These are phyloP conservation scores for Nitzschia inconspicua DNA, from an alignment of 108 stramenopile species.

Conservation along the genomic window DNA sequence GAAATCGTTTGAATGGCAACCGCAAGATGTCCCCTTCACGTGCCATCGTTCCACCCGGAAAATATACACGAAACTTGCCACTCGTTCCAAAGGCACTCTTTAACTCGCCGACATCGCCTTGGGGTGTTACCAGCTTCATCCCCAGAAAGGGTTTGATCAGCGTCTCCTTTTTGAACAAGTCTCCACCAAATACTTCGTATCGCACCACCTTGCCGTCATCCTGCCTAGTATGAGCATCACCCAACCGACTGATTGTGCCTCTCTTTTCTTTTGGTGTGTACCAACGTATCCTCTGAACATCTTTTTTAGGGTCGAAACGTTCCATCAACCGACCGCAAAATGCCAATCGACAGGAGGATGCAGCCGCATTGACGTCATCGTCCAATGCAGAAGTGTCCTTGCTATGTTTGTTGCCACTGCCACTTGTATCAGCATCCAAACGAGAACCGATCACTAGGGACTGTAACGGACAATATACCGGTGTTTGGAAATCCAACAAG, in stretches of 20 bases:
- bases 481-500: slow-evolving; percentile 85
- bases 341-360: slow-evolving; percentile 83
- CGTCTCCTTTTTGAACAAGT: slow-evolving; percentile 90
- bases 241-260: slow-evolving; percentile 59
- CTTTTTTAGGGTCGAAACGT: slow-evolving; percentile 38
- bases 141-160: slow-evolving; percentile 86
- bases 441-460: slow-evolving; percentile 90
- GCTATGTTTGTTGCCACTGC: slow-evolving; percentile 19
- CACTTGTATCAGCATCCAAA: slow-evolving; percentile 75
- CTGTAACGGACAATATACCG: slow-evolving; percentile 85
- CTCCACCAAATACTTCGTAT: slow-evolving; percentile 82
- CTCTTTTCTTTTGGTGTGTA: slow-evolving; percentile 79
- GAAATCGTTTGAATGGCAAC: slow-evolving; percentile 79
- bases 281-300: slow-evolving; percentile 34
- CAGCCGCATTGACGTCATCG: not conserved
- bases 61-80: slow-evolving; percentile 88
- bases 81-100: slow-evolving; percentile 86
- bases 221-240: slow-evolving; percentile 72
- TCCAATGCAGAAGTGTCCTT: not conserved
- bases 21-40: slow-evolving; percentile 65
- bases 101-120: slow-evolving; percentile 76
- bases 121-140: slow-evolving; percentile 70
- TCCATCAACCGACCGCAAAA: slow-evolving; percentile 88
- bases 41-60: slow-evolving; percentile 74
- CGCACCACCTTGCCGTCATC: slow-evolving; percentile 73